Evolutionary conservation across 2,329 filamentous ascomycete genomes (phyloP), one percentile per base, ranked within the genome.

Genomic region (Orbilia quercus): DNA sequence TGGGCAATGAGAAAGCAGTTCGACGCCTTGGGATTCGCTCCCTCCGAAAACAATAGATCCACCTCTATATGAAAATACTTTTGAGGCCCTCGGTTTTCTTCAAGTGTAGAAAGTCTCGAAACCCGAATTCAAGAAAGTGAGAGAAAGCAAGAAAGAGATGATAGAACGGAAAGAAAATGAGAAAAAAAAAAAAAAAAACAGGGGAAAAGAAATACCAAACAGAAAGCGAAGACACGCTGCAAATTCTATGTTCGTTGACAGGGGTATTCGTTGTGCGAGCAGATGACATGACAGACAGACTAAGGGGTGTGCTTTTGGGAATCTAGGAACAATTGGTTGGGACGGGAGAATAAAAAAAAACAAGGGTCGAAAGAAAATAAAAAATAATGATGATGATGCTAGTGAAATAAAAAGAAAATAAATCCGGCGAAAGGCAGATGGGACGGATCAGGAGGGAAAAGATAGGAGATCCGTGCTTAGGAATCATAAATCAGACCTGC

Each of bases 211-310:
- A 48, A 51, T 7, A 18, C 25, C 60, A 74, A 74, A 67, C 64
- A 74, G 65, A 53, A 28, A 57, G 11, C 47, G 54, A 53, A 50
- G 38, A 36, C 18, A 50, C 25, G 59, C 59, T 38, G 25, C 64
- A 59, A 64, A 54, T 38, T 72, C 67, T 72, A 72, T 72, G 51
- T 65, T 72, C 59, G 59, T 65, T 65, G 60, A 45, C 20, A 42
- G 45, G 67, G 67, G 67, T 72, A 72, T 72, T 71, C 25, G 25
- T 59, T 42, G 59, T 69, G 28, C 25, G 20, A 31, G 38, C 31
- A 42, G 45, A 72, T 18, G 47, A 23, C n/a, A n/a, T n/a, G n/a
- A n/a, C n/a, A n/a, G n/a, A n/a, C 28, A 51, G 42, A 59, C 47
- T 28, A 25, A 25, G 12, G 25, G 18, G 42, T 2, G 40, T 60